Evolutionary conservation across 306 rosid species (phyloP), one percentile per base, ranked within the genome.

Genomic region (Fragaria nilgerrensis): DNA sequence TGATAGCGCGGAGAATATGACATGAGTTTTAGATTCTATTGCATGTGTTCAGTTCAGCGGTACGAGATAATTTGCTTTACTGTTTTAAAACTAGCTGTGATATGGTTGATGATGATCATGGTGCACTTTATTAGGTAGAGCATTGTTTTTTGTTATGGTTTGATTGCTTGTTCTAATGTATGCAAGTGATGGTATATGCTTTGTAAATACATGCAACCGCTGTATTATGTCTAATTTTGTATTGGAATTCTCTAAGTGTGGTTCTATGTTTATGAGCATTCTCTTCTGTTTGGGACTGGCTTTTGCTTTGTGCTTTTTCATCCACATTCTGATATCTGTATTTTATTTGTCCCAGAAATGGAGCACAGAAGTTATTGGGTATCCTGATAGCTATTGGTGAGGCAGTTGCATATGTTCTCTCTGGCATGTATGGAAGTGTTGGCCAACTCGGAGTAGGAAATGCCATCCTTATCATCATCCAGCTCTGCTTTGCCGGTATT

Each of bases 381-480:
- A 92, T 95, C 75, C 82, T 95, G 87, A 95, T 95, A 63, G 96
- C 98, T 62, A 73, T 95, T 48, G 98, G 98, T 74, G 98, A 95
- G 88, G 98, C 96, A 0, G 98, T 95, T 87, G 98, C 98, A 9
- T 95, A 95, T 78, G 98, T 95, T 70, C 95, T 92, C 77, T 95
- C 97, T 0, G 97, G 97, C 68, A 92, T 95, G 97, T 95, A 90
- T 75, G 97, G 97, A 62, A 95, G 98, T 68, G 98, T 95, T 77
- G 91, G 94, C 79, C 98, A 95, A 78, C 98, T 95, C 79, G 98
- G 97, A 34, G 98, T 95, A 32, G 98, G 97, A 49, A 95, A 92
- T 86, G 97, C 97, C 9, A 87, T 95, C 78, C 96, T 95, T 74
- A 92, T 95, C 70, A 92, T 95, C 75, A 61, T 90, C 69, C 98